Evolutionary conservation across 345 rosid species (phyloP).

Genomic region (Geranium brycei): DNA sequence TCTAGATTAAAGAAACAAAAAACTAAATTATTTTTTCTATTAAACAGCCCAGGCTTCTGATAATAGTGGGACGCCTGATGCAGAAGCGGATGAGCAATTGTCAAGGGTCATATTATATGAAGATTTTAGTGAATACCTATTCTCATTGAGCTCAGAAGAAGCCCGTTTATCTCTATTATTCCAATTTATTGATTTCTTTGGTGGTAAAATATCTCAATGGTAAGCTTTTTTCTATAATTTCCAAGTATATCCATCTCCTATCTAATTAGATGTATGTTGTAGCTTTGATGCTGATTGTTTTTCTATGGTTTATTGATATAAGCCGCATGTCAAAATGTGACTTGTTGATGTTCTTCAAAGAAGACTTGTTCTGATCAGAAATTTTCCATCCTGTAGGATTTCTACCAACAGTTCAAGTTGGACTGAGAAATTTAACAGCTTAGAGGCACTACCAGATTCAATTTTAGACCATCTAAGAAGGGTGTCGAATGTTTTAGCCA

Average conservation of each 20-base stretch:
- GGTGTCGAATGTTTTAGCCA: conserved; percentile 20
- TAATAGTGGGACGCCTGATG: conserved; percentile 27
- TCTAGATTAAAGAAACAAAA: neutral
- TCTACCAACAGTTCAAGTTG: conserved; percentile 79
- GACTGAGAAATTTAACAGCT: conserved; percentile 50
- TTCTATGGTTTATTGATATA: neutral
- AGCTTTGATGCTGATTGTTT: neutral
- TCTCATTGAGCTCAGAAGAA: conserved; percentile 55
- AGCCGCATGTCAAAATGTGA: neutral
- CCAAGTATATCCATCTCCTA: neutral
- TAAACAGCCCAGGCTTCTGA: conserved; percentile 30
- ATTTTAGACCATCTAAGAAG: conserved; percentile 39
- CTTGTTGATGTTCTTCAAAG: neutral
- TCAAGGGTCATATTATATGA: conserved; percentile 60
- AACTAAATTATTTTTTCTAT: conserved; percentile 3
- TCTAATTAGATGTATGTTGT: neutral
- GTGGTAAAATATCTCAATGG: conserved; percentile 59
- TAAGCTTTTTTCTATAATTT: conserved; percentile 13
- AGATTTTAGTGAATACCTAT: conserved; percentile 65
- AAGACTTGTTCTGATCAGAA: neutral
- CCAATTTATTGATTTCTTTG: conserved; percentile 77
- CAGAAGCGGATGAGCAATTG: conserved; percentile 56
- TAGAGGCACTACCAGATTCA: conserved; percentile 53
- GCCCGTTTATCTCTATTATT: conserved; percentile 61
- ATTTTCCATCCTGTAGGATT: conserved; percentile 21